Evolutionary conservation across 1,284 basidiomycete species (phyloP).

Genomic region (Cryptococcus sp.): DNA sequence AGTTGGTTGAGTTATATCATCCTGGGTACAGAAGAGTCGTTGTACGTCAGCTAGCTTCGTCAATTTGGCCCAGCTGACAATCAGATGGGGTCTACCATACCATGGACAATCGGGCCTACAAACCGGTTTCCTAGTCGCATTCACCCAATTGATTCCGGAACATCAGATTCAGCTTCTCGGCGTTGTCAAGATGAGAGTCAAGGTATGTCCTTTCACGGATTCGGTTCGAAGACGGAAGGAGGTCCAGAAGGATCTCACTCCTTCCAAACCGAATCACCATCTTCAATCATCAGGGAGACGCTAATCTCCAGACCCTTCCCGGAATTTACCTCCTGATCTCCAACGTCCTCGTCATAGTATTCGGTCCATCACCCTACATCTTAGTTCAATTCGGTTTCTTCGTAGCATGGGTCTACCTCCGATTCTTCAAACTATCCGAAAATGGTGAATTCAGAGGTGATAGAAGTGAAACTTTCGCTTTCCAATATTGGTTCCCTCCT

Average conservation of each 20-base stretch:
- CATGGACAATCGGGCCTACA: slow-evolving; percentile 92
- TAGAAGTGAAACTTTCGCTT: slow-evolving; percentile 92
- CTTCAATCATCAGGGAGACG: not conserved
- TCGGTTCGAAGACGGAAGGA: not conserved
- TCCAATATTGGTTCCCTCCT: slow-evolving; percentile 94
- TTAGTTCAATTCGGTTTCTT: slow-evolving; percentile 98
- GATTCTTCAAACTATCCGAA: slow-evolving; percentile 88
- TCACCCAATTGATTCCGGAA: slow-evolving; percentile 95
- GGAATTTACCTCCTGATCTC: slow-evolving; percentile 91
- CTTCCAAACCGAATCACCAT: too few species aligned
- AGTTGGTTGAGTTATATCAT: slow-evolving; percentile 44
- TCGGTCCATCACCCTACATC: slow-evolving; percentile 90
- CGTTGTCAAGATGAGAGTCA: slow-evolving; percentile 78
- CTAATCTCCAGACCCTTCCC: slow-evolving; percentile 64
- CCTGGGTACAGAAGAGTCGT: slow-evolving; percentile 38
- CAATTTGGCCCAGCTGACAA: not conserved
- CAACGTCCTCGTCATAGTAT: slow-evolving; percentile 78
- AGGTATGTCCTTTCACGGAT: slow-evolving; percentile 55
- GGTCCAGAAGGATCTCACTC: too few species aligned
- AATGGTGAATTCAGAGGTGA: slow-evolving; percentile 63
- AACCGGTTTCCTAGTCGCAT: slow-evolving; percentile 84
- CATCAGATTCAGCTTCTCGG: slow-evolving; percentile 93
- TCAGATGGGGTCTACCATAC: slow-evolving; percentile 79
- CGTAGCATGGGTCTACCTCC: slow-evolving; percentile 86
- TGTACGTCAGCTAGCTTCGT: slow-evolving; percentile 53